Base-by-base conservation (phyloP, 2,329 filamentous ascomycete species). In the Rhinocladiella similis region DNA sequence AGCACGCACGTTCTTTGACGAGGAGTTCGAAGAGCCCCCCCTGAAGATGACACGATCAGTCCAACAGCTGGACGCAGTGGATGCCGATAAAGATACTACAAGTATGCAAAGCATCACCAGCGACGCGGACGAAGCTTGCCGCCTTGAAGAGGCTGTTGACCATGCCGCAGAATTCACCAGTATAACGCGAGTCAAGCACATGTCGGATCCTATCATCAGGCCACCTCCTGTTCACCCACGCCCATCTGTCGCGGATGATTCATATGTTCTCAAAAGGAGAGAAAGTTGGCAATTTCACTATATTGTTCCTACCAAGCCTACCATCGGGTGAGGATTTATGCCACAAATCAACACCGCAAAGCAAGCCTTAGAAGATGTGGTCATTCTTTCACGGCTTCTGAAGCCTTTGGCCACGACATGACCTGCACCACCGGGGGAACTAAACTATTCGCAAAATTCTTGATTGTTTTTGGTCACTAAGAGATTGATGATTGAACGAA, bases 231-330 rank as follows among this genome's bases (percentile, higher is more conserved):
- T 49, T 12, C 39, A 54, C 33, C 29, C 56, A 9, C 39, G 38
- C 27, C 35, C 53, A 36, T 38, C 50, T n/a, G 35, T 54, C 33
- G 33, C 41, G n/a, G 54, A 50, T 33, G 54, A 62, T 20, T 16
- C 54, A 2, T 50, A 54, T 33, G 39, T 53, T 9, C 50, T 47
- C n/a, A 62, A 62, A 29, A 54, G 56, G 53, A 33, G 59, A 29
- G 56, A 54, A 22, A 54, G 56, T 16, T 63, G 61, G 61, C 59
- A 58, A 39, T 52, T 63, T 56, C 61, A 63, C 50, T 63, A 62
- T 43, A 45, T 61, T 39, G 54, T 57, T 36, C 54, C 54, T 5
- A 48, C 46, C n/a, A 27, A 53, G 3, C 47, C 43, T 33, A 29
- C 33, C 6, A 49, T 47, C 13, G 25, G 29, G 41, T 18, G 22